phyloP scores from a whole-genome alignment of 371 early-diverging fungal species.

The Mucor racemosus region DNA sequence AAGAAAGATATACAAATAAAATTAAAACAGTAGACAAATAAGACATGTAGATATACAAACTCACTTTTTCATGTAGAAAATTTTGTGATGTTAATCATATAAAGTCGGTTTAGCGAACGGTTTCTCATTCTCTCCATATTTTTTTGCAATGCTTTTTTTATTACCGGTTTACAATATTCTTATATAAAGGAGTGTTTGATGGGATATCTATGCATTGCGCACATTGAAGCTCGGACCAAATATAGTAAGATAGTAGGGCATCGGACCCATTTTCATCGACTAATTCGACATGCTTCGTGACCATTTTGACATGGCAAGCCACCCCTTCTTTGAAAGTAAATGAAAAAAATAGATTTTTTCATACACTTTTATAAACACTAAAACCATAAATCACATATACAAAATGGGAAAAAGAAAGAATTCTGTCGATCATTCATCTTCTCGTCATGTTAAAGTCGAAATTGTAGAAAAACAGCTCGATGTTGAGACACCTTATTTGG shows the following conservation, averaged over 20 bases:
- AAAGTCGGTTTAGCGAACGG: too few species aligned
- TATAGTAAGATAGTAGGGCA: too few species aligned
- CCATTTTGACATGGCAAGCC: conserved; percentile 11
- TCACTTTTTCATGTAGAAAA: too few species aligned
- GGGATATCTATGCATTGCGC: too few species aligned
- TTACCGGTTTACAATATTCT: too few species aligned
- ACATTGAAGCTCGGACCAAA: too few species aligned
- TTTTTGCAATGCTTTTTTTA: too few species aligned
- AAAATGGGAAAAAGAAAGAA: conserved; percentile 36
- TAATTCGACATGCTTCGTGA: background rate
- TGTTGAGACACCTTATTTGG: conserved; percentile 40
- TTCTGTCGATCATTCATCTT: conserved; percentile 15
- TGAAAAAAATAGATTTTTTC: conserved; percentile 1
- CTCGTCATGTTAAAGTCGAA: conserved; percentile 29
- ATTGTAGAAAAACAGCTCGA: conserved; percentile 20
- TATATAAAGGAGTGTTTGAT: too few species aligned
- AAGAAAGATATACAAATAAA: conserved; percentile 6
- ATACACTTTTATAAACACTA: background rate
- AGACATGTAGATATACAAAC: too few species aligned
- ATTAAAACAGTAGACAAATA: background rate
- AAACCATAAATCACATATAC: background rate
- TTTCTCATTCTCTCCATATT: too few species aligned
- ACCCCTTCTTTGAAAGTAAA: conserved; percentile 12
- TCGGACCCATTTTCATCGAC: background rate
- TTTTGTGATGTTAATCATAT: too few species aligned